Percentiles rank a stretch among this genome's conserved stretches.
These are phyloP conservation scores for Heliamphora pulchella DNA, from an alignment of 179 eudicot genomes.

Conservation along the genomic window DNA sequence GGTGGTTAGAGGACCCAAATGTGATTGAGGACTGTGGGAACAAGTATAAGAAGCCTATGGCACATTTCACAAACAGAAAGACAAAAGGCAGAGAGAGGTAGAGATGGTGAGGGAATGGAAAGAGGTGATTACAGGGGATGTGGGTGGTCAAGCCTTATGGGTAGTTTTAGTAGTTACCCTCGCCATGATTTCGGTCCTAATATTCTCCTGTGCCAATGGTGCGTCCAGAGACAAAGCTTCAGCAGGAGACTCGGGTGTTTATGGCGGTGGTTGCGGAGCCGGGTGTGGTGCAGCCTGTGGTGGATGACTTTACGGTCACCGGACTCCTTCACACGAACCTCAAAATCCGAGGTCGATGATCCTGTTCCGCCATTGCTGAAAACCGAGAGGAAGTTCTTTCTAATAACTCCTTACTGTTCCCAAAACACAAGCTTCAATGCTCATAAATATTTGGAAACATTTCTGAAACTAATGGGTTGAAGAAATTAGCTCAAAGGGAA, in stretches of 20 bases:
- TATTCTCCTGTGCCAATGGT: conserved; percentile 13
- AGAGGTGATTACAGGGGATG: conserved; percentile 6
- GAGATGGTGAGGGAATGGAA: conserved; percentile 11
- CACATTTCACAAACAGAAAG: background rate
- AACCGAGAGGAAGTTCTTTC: background rate
- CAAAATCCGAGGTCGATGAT: background rate
- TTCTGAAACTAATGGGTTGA: background rate
- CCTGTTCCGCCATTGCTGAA: background rate
- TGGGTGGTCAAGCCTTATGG: conserved; percentile 10
- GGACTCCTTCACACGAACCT: background rate
- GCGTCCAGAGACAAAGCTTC: conserved; percentile 12
- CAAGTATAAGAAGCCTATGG: conserved; percentile 11
- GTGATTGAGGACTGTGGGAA: background rate
- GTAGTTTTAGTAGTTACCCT: background rate
- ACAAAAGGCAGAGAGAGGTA: background rate
- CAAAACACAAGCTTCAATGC: background rate
- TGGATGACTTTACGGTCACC: conserved; percentile 8
- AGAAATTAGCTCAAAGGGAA: background rate
- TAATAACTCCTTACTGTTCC: background rate
- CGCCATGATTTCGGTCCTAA: conserved; percentile 1
- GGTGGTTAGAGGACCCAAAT: no score
- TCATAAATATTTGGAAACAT: background rate
- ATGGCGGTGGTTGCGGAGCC: background rate
- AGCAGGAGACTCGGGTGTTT: conserved; percentile 4
- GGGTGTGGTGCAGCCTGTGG: conserved; percentile 16